phyloP scores from a whole-genome alignment of 2,329 filamentous ascomycete species.

The Neopestalotiopsis sp. region DNA sequence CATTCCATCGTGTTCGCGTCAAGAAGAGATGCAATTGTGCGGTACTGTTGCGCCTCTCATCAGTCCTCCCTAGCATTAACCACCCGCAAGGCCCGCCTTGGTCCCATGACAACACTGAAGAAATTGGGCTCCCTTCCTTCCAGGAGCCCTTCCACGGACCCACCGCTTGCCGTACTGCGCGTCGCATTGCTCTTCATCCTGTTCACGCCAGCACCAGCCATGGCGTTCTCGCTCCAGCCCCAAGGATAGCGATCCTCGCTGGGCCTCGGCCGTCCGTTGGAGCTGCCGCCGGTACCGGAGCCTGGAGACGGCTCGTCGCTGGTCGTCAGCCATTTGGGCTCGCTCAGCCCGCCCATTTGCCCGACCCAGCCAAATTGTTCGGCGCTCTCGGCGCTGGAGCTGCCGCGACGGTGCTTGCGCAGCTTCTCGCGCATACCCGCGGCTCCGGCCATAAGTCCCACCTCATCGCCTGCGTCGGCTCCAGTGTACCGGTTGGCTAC shows the following conservation, averaged over 20 bases:
- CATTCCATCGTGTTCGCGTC: constrained; percentile 8
- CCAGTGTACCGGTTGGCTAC: constrained; percentile 63
- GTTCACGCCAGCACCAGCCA: constrained; percentile 25
- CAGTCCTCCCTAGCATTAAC: constrained; percentile 59
- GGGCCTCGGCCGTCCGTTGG: constrained; percentile 24
- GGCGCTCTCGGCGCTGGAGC: constrained; percentile 17
- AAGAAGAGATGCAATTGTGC: constrained; percentile 12
- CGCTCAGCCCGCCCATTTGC: constrained; percentile 30
- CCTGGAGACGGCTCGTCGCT: constrained; percentile 32
- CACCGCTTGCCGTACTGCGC: constrained; percentile 41
- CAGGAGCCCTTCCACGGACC: constrained; percentile 42
- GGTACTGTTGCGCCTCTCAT: not conserved
- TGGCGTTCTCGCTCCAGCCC: constrained; percentile 27
- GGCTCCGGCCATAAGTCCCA: not conserved
- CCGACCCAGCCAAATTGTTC: constrained; percentile 38
- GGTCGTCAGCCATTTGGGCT: constrained; percentile 27
- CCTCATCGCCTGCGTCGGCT: constrained; percentile 43
- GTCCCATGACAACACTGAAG: constrained; percentile 72
- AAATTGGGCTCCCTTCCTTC: constrained; percentile 70
- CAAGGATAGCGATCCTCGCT: constrained; percentile 36
- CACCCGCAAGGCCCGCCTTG: constrained; percentile 70
- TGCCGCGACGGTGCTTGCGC: constrained; percentile 26
- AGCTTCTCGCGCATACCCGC: constrained; percentile 32
- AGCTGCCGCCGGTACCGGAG: constrained; percentile 16
- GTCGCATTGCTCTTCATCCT: constrained; percentile 40